phyloP scores from a whole-genome alignment of 306 rosid genomes.

The Canavalia ensiformis region DNA sequence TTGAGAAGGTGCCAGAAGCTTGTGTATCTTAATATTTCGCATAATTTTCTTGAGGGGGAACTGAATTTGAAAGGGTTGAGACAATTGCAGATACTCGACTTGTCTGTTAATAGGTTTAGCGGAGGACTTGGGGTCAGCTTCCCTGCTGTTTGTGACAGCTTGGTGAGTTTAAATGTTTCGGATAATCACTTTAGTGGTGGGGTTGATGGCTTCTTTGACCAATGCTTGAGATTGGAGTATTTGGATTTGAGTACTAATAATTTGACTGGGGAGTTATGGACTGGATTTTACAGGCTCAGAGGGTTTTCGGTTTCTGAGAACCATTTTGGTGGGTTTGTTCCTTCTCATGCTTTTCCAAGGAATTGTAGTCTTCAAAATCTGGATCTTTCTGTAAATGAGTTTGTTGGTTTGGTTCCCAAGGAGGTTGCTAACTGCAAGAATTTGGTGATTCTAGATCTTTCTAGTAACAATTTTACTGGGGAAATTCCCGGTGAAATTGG shows the following conservation, averaged over 20 bases:
- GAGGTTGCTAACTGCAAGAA: constrained; percentile 70
- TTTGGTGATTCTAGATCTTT: constrained; percentile 60
- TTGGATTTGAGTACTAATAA: constrained; percentile 81
- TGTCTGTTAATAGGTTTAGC: constrained; percentile 67
- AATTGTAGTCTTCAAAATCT: constrained; percentile 65
- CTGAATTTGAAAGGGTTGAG: constrained; percentile 67
- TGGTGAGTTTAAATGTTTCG: constrained; percentile 72
- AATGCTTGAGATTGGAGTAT: constrained; percentile 65
- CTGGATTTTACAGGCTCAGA: constrained; percentile 65
- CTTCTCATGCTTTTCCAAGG: constrained; percentile 52
- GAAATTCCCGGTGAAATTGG: constrained; percentile 71
- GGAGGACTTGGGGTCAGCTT: constrained; percentile 67
- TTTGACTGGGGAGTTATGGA: constrained; percentile 68
- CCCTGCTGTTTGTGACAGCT: constrained; percentile 66
- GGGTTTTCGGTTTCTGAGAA: constrained; percentile 77
- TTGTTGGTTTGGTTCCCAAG: constrained; percentile 62
- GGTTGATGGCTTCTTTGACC: constrained; percentile 63
- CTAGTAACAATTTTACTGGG: constrained; percentile 68
- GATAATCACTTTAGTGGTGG: constrained; percentile 68
- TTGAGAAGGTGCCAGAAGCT: constrained; percentile 66
- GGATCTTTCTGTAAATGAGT: constrained; percentile 71
- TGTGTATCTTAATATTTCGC: constrained; percentile 73
- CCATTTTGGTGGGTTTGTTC: constrained; percentile 58
- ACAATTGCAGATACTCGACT: constrained; percentile 65
- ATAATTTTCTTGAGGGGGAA: constrained; percentile 64